These are phyloP conservation scores for Zygnema circumcarinatum DNA, from an alignment of 139 green algal species.

Conservation along the genomic window DNA sequence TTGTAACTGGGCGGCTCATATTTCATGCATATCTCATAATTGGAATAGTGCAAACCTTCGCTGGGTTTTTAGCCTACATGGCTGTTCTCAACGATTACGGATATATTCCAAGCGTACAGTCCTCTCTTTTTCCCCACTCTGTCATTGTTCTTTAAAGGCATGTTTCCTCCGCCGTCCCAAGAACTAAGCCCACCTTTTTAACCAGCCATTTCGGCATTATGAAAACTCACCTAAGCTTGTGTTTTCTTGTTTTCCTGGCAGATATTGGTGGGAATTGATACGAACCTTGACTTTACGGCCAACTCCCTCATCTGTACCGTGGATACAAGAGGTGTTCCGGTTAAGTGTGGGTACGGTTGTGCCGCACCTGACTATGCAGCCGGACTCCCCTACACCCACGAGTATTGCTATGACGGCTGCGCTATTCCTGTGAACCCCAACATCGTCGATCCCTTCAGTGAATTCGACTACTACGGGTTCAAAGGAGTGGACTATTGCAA, in stretches of 20 bases:
- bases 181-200: no score
- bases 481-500: conserved; percentile 66
- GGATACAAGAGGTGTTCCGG: conserved; percentile 35
- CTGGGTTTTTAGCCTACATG: conserved; percentile 81
- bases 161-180: no score
- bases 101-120: conserved; percentile 67
- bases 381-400: not conserved
- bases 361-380: conserved; percentile 58
- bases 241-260: not conserved
- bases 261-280: not conserved
- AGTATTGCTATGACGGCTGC: conserved; percentile 73
- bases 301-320: conserved; percentile 69
- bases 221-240: not conserved
- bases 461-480: conserved; percentile 75
- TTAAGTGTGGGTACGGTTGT: conserved; percentile 73
- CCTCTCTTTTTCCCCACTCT: not conserved
- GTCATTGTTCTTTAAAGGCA: no score
- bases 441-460: conserved; percentile 73
- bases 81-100: conserved; percentile 82
- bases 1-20: conserved; percentile 75
- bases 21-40: conserved; percentile 82
- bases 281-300: conserved; percentile 64
- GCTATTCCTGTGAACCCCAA: conserved; percentile 49
- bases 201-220: no score
- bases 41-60: conserved; percentile 67